These are phyloP conservation scores for Cymbidium sinense DNA, from an alignment of 106 monocot genomes.

Conservation along the genomic window DNA sequence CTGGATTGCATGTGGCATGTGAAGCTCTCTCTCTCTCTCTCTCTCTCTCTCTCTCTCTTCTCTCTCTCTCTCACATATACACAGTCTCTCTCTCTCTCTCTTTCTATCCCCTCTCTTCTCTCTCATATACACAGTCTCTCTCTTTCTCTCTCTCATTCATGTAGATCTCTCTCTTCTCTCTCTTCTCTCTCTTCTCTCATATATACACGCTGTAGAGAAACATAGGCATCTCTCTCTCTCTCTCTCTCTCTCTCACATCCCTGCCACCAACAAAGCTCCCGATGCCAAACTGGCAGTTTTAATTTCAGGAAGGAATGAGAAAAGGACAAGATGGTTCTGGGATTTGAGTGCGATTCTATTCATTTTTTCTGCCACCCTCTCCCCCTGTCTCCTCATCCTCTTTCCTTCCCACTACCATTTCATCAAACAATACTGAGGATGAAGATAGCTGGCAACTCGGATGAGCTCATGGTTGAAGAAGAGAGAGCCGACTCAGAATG, in stretches of 20 bases:
- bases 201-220: background rate
- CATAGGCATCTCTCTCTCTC: slow-evolving; percentile 75
- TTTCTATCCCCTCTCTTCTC: too few relatives aligned
- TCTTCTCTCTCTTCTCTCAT: background rate
- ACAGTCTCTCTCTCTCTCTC: slow-evolving; percentile 65
- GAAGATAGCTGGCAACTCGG: background rate
- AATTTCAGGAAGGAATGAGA: slow-evolving; percentile 33
- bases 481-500: slow-evolving; percentile 35
- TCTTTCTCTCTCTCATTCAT: background rate
- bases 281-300: slow-evolving; percentile 44
- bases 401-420: background rate
- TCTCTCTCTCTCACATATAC: background rate
- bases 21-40: background rate
- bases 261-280: slow-evolving; percentile 37
- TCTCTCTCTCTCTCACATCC: slow-evolving; percentile 80
- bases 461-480: slow-evolving; percentile 13
- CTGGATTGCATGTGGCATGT: slow-evolving; percentile 6
- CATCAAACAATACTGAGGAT: slow-evolving; percentile 5
- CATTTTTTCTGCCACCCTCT: background rate
- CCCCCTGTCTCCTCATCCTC: background rate
- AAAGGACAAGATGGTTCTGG: slow-evolving; percentile 45
- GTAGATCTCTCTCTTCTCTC: background rate
- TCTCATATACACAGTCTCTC: background rate
- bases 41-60: background rate
- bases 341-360: slow-evolving; percentile 39